Evolutionary conservation across 805 yeast genomes (phyloP), one percentile per base, ranked within the genome.

Genomic region (Saturnispora halmiae): DNA sequence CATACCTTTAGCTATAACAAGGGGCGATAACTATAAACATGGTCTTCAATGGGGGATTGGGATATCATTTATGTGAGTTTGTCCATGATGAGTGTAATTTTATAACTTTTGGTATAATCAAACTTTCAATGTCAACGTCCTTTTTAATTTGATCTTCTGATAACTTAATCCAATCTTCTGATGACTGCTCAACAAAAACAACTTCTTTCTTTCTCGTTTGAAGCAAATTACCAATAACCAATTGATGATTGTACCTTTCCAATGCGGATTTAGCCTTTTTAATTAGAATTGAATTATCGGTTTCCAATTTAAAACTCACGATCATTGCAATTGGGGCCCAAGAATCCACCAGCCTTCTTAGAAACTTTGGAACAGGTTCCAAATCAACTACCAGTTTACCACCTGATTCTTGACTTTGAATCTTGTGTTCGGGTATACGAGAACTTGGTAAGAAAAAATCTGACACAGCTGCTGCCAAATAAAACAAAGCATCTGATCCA

Each of bases 321-420:
- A 92, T 85, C 94, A 87, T 83, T 1, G 96, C 94, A 10, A 79
- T 75, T 2, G 94, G 95, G 0, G 95, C 95, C 98, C 98, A 92
- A 9, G 78, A 72, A 48, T 85, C 94, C 2, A 88, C 96, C 46
- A 92, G 65, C 42, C 95, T 69, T 48, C 85, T 75, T 52, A 92
- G 70, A 52, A 92, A 90, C 56, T 92, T 92, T 15, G 98, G 98
- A 3, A 92, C 98, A 4, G 95, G 97, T 56, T 90, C 96, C 49
- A 92, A 65, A 51, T 87, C 82, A 9, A 92, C 84, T 7, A 81
- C 74, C 34, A 92, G 65, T 54, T 83, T 85, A 3, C 94, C 94
- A 9, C 75, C 74, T 4, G 51, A 45, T 19, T 74, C 77, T 44
- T 77, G 79, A 4, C 94, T 80, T 61, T 92, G 98, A 46, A 92